Evolutionary conservation across 192 early-diverging fungal genomes (phyloP).

Genomic region (Coemansia sp.): DNA sequence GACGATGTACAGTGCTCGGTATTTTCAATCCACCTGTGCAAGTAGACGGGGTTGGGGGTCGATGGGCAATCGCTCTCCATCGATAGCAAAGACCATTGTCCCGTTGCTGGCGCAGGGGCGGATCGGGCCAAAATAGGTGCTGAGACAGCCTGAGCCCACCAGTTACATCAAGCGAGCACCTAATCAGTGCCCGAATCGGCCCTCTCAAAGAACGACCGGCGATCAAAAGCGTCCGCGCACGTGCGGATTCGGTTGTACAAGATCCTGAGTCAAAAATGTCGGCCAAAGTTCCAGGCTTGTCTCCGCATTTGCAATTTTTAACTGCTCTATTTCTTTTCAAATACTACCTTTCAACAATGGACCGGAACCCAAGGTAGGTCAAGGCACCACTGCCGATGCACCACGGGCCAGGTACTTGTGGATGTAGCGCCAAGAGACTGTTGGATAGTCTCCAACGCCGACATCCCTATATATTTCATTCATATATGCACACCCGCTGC

Average conservation of each 20-base stretch:
- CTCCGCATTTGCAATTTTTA: too few species aligned
- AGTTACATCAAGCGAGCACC: neutral
- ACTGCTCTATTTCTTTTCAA: too few species aligned
- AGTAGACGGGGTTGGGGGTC: neutral
- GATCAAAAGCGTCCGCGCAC: neutral
- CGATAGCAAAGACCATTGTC: neutral
- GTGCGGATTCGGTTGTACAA: neutral
- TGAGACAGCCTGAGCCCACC: too few species aligned
- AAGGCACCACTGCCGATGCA: too few species aligned
- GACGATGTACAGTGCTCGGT: neutral
- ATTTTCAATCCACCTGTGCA: neutral
- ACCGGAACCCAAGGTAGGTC: slow-evolving; percentile 6
- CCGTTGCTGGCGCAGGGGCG: too few species aligned
- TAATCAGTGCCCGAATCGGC: neutral
- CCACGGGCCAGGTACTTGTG: too few species aligned
- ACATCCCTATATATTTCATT: neutral
- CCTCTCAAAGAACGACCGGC: neutral
- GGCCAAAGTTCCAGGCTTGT: too few species aligned
- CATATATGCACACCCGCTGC: slow-evolving; percentile 1
- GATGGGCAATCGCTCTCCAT: neutral
- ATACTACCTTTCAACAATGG: neutral
- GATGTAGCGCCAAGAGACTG: too few species aligned
- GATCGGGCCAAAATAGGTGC: too few species aligned
- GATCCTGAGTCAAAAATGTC: neutral
- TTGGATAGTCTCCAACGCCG: too few species aligned